phyloP scores from a whole-genome alignment of 176 grass and related monocot species.

The Tillandsia fasciculata region DNA sequence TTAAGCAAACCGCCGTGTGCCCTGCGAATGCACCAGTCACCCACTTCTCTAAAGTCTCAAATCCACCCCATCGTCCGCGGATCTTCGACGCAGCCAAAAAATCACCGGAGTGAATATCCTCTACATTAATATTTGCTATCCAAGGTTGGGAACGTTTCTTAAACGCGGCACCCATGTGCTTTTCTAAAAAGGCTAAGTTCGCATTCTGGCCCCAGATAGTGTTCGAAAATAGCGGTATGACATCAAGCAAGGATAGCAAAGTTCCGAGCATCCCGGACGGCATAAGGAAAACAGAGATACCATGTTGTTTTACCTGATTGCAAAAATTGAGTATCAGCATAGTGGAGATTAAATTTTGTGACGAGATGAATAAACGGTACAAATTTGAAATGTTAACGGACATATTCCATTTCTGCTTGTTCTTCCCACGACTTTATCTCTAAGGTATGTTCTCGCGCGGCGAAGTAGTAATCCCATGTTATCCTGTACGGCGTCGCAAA shows the following conservation, averaged over 20 bases:
- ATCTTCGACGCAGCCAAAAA: conserved; percentile 93
- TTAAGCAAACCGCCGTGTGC: conserved; percentile 86
- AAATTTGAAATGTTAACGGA: conserved; percentile 21
- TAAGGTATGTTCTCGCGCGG: conserved; percentile 51
- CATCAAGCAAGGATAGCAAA: conserved; percentile 73
- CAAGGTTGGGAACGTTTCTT: conserved; percentile 54
- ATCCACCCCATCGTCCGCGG: conserved; percentile 89
- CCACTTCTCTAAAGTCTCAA: conserved; percentile 97
- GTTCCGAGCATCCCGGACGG: conserved; percentile 94
- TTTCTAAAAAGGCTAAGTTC: conserved; percentile 78
- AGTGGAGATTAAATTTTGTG: conserved; percentile 12
- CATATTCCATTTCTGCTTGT: conserved; percentile 76
- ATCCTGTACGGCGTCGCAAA: conserved; percentile 90
- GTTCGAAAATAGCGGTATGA: conserved; percentile 85
- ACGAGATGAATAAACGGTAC: conserved; percentile 1
- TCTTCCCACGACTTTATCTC: conserved; percentile 91
- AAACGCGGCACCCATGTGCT: conserved; percentile 91
- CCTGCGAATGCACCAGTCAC: conserved; percentile 95
- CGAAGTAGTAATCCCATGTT: conserved; percentile 84
- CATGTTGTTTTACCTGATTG: conserved; percentile 89
- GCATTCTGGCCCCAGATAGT: conserved; percentile 86
- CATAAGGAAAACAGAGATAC: conserved; percentile 86
- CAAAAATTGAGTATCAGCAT: conserved; percentile 19
- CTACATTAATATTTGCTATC: conserved; percentile 46
- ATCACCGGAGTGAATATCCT: conserved; percentile 79